Percentiles rank a stretch among this genome's conserved stretches.
Evolutionary conservation across 495 filamentous ascomycete species (phyloP).

Genomic region (Sporormia fimetaria): DNA sequence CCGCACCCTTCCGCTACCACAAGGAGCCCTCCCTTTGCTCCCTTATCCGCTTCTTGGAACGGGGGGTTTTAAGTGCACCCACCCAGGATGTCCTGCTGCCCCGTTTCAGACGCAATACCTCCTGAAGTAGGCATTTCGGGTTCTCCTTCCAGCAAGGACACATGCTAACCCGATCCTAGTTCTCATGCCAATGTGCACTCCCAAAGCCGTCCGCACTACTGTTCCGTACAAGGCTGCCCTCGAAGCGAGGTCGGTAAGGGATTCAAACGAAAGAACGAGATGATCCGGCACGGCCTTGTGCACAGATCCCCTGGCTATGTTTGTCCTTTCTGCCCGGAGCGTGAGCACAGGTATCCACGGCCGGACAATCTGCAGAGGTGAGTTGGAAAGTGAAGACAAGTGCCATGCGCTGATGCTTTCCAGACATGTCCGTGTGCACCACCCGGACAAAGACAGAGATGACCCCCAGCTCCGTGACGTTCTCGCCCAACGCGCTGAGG

Average conservation of each 20-base stretch:
- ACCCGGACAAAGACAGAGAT: slow-evolving; percentile 75
- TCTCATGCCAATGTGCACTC: slow-evolving; percentile 98
- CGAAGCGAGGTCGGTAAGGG: slow-evolving; percentile 78
- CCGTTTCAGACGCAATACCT: slow-evolving; percentile 91
- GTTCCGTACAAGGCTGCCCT: slow-evolving; percentile 67
- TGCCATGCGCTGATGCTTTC: not conserved
- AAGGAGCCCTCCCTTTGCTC: slow-evolving; percentile 25
- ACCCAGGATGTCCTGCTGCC: slow-evolving; percentile 63
- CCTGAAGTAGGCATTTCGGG: slow-evolving; percentile 47
- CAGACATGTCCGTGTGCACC: slow-evolving; percentile 83
- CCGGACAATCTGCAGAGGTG: slow-evolving; percentile 97
- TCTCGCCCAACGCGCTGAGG: slow-evolving; percentile 70
- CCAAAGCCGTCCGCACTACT: slow-evolving; percentile 81
- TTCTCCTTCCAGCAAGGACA: slow-evolving; percentile 2
- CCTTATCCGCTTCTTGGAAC: slow-evolving; percentile 23
- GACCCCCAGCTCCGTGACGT: slow-evolving; percentile 70
- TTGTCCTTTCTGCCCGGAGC: slow-evolving; percentile 91
- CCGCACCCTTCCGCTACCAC: slow-evolving; percentile 24
- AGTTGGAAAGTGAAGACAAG: slow-evolving; percentile 20
- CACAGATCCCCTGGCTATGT: slow-evolving; percentile 94
- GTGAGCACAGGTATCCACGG: slow-evolving; percentile 91
- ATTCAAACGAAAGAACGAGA: slow-evolving; percentile 98
- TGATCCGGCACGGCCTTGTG: slow-evolving; percentile 94
- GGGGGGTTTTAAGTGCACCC: slow-evolving; percentile 49
- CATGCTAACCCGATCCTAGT: slow-evolving; percentile 39